phyloP scores from a whole-genome alignment of 192 early-diverging fungal genomes.

The Podila minutissima region DNA sequence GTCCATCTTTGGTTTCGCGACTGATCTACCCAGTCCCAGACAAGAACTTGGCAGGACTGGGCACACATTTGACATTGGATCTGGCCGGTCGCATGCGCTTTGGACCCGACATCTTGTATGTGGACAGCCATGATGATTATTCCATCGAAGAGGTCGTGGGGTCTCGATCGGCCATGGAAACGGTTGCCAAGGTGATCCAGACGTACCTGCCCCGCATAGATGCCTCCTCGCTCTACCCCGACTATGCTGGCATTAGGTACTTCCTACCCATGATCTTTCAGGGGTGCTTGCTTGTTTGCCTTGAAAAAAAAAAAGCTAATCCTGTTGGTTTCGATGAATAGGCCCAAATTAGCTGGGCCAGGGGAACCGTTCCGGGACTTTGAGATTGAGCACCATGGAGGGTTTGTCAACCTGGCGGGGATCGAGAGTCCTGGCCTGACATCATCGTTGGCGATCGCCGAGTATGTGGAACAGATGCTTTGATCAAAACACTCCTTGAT shows the following conservation, averaged over 20 bases:
- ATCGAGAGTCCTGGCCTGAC: slow-evolving; percentile 92
- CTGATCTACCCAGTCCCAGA: slow-evolving; percentile 88
- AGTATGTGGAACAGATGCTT: slow-evolving; percentile 59
- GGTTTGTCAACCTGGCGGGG: slow-evolving; percentile 81
- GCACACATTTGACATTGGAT: slow-evolving; percentile 85
- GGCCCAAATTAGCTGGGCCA: slow-evolving; percentile 82
- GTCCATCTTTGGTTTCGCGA: slow-evolving; percentile 54
- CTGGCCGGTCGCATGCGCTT: slow-evolving; percentile 79
- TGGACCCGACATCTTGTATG: slow-evolving; percentile 80
- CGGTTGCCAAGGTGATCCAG: slow-evolving; percentile 64
- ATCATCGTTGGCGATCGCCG: slow-evolving; percentile 82
- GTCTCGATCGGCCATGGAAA: slow-evolving; percentile 24
- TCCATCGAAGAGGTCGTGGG: slow-evolving; percentile 52
- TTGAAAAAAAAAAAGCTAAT: background rate
- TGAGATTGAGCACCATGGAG: slow-evolving; percentile 70
- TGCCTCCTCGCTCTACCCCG: slow-evolving; percentile 66
- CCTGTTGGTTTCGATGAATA: slow-evolving; percentile 10
- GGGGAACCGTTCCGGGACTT: slow-evolving; percentile 83
- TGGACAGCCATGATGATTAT: slow-evolving; percentile 68
- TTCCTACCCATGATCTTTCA: background rate
- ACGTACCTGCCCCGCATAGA: slow-evolving; percentile 71
- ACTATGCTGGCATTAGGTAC: slow-evolving; percentile 83
- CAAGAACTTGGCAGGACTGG: slow-evolving; percentile 72
- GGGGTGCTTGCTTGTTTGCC: background rate
- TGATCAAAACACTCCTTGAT: background rate